Evolutionary conservation across 768 basidiomycete species (phyloP), one percentile per base, ranked within the genome.

Genomic region (Plicaturopsis crispa): DNA sequence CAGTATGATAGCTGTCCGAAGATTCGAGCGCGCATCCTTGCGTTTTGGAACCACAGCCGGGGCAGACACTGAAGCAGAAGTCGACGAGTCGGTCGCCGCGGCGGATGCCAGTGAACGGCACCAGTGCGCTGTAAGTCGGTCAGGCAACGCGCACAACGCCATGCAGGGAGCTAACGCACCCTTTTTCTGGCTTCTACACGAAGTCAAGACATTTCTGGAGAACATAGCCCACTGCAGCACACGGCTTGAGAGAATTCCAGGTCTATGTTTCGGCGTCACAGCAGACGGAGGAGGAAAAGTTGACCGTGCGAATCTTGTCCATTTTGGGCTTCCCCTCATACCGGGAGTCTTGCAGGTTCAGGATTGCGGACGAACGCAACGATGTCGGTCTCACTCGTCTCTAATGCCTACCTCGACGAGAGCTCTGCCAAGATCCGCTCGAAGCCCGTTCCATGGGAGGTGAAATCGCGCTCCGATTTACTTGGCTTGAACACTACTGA

Each of bases 391-490:
- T 75, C 78, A 35, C 73, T 89, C 38, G 81, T 91, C 23, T 82
- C 83, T 17, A 90, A 84, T 51, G 58, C 77, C 2, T 91, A 84
- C 66, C 77, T 98, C 44, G 87, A 92, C 47, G 91, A 94, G 48
- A 76, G 70, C 51, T 84, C 88, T 6, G 70, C 80, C 37, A 93
- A 94, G 70, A 90, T 93, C 44, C 73, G 84, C 49, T 73, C 83
- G 6, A 96, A 93, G 59, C 80, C 83, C 1, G 89, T 96, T 7
- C 92, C 92, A 47, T 98, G 94, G 94, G 92, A 96, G 81, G 94
- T 94, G 41, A 42, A 67, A 31, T 14, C 10, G 17, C 16, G 4
- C 1, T 13, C 21, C 12, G 16, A 32, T 26, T 35, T 30, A 31
- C 33, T 31, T 30, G 22, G 11, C 30, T 8, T 12, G 22, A 13